phyloP scores from a whole-genome alignment of 2,329 filamentous ascomycete species.

The Trichoderma afroharzianum region DNA sequence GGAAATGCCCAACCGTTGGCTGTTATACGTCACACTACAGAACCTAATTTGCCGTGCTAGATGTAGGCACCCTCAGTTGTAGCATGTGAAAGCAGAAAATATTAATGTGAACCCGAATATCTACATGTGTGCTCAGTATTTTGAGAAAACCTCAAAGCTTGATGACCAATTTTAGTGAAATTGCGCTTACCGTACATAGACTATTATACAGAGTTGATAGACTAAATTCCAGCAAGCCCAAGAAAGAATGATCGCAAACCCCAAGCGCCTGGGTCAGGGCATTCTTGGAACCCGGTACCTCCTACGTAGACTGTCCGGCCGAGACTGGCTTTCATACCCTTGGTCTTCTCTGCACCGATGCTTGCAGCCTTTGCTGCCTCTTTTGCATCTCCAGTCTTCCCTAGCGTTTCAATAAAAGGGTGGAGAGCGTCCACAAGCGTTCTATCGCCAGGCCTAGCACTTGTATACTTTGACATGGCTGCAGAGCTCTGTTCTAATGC shows the following conservation, averaged over 20 bases:
- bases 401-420: not conserved
- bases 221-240: not conserved
- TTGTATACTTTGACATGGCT: not conserved
- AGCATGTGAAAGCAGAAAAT: not conserved
- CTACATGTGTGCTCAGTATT: not conserved
- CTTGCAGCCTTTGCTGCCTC: not conserved
- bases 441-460: not conserved
- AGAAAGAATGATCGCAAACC: not conserved
- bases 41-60: not conserved
- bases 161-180: not conserved
- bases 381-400: not conserved
- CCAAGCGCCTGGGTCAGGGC: not conserved
- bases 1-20: not conserved
- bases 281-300: not conserved
- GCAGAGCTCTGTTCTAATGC: not conserved
- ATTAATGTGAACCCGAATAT: not conserved
- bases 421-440: not conserved
- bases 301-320: not conserved
- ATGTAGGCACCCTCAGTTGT: not conserved
- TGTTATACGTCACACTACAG: not conserved
- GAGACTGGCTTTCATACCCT: not conserved
- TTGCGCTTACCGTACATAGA: not conserved
- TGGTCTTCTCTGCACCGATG: not conserved
- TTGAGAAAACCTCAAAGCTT: not conserved
- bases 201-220: not conserved